Base-by-base conservation (phyloP, 2,329 filamentous ascomycete species). In the Colletotrichum zoysiae region DNA sequence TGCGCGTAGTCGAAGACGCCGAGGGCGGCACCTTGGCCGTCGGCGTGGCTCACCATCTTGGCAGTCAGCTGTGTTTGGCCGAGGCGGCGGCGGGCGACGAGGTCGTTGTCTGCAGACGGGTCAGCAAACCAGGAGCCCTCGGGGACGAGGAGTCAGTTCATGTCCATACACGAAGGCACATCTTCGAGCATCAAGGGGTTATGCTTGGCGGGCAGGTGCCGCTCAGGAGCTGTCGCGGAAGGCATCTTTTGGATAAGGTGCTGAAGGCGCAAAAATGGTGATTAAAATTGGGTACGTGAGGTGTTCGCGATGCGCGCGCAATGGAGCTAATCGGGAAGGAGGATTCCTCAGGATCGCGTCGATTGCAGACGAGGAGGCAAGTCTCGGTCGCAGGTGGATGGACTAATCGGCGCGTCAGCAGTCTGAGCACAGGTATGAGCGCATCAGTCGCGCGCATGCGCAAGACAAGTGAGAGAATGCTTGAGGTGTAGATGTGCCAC, bases 1-100 rank as follows among this genome's bases (percentile, higher is more conserved):
- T 99, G 96, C 75, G 95, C 95, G 82, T 99, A 99, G 82, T 98
- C 96, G 80, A 99, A 97, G 58, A 92, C 90, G 63, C 94, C 94
- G 73, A 96, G 86, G 76, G 92, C 91, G 75, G 92, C 87, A 58
- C 90, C 86, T 80, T 94, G 93, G 68, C 91, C 89, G 74, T 94
- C 91, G 81, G 91, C 90, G n/a, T 91, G 85, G 76, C 92, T 90
- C 44, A 91, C 90, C 78, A 94, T 91, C 84, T 95, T 96, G 64
- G 95, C 91, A 12, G 92, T 91, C 74, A 99, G 88, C 82, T 97
- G 93, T 33, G 96, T 99, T 84, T 97, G 95, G 58, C 95, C 96
- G 57, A 99, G 88, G 76, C 95, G 93, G 78, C 96, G 93, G 79
- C 95, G 92, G 81, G 91, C 86, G 74, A 98, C 90, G 67, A 98